A percentile compares a stretch with the other conserved stretches of the same genome.
phyloP scores from a whole-genome alignment of 2,329 filamentous ascomycete genomes.

The Diaporthe amygdali region DNA sequence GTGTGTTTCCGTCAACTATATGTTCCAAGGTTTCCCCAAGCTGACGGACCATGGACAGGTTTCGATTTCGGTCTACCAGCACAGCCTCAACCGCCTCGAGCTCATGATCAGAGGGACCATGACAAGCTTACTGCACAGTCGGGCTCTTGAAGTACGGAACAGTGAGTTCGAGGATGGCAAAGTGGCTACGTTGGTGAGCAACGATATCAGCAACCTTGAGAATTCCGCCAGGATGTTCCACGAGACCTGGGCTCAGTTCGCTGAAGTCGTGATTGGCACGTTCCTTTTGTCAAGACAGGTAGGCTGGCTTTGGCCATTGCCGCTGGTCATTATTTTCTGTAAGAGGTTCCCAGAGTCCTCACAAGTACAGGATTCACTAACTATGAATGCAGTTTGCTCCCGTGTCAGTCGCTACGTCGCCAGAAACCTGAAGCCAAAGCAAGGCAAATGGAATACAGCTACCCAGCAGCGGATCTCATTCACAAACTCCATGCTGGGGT shows the following conservation, averaged over 20 bases:
- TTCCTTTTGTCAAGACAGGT: slow-evolving; percentile 43
- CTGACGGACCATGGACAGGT: slow-evolving; percentile 20
- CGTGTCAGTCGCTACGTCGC: slow-evolving; percentile 47
- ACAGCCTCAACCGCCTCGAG: slow-evolving; percentile 29
- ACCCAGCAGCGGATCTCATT: slow-evolving; percentile 45
- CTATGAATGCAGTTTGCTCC: slow-evolving; percentile 42
- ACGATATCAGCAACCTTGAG: slow-evolving; percentile 42
- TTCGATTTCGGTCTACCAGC: slow-evolving; percentile 29
- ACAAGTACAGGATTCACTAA: neutral
- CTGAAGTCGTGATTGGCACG: slow-evolving; percentile 47
- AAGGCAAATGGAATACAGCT: slow-evolving; percentile 45
- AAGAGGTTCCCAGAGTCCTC: slow-evolving; percentile 25
- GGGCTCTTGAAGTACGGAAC: neutral
- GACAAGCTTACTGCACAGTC: slow-evolving; percentile 29
- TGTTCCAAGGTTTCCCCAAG: neutral
- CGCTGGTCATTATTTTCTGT: slow-evolving; percentile 47
- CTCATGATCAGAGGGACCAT: slow-evolving; percentile 31
- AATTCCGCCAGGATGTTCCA: slow-evolving; percentile 42
- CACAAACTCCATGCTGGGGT: slow-evolving; percentile 39
- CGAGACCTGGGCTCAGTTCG: slow-evolving; percentile 46
- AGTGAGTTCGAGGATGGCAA: slow-evolving; percentile 37
- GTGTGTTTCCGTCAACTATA: slow-evolving; percentile 7
- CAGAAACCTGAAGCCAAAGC: slow-evolving; percentile 37
- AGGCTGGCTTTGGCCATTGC: slow-evolving; percentile 48
- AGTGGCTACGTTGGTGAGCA: slow-evolving; percentile 45